These are phyloP conservation scores for Venturia nashicola DNA, from an alignment of 2,329 filamentous ascomycete species.

Conservation along the genomic window DNA sequence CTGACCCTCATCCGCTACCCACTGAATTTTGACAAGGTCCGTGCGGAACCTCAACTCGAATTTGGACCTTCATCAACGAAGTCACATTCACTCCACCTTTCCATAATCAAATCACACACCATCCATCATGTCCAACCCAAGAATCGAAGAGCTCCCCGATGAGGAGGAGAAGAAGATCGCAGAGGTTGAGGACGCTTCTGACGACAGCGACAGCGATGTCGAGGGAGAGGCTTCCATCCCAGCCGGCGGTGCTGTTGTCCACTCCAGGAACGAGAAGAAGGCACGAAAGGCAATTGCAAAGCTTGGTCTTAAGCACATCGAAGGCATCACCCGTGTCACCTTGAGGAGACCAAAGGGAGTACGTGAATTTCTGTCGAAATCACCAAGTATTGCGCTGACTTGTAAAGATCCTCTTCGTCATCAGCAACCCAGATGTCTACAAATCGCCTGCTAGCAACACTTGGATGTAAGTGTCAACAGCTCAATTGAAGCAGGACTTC, in stretches of 20 bases:
- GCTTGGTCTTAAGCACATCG: conserved; percentile 90
- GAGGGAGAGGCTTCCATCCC: conserved; percentile 60
- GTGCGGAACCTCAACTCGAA: neutral
- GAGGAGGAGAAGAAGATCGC: conserved; percentile 67
- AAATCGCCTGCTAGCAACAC: conserved; percentile 99
- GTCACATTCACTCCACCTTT: neutral
- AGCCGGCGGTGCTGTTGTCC: conserved; percentile 77
- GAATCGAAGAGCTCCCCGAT: conserved; percentile 94
- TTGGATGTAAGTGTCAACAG: conserved; percentile 67
- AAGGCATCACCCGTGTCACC: conserved; percentile 96
- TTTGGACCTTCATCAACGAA: neutral
- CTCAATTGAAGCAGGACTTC: neutral
- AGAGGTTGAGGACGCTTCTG: conserved; percentile 60
- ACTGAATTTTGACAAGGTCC: neutral
- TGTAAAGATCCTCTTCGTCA: conserved; percentile 89
- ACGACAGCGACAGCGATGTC: conserved; percentile 62
- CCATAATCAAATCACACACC: conserved; percentile 15
- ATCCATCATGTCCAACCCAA: conserved; percentile 83
- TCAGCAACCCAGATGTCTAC: conserved; percentile 99
- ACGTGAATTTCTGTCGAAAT: conserved; percentile 35
- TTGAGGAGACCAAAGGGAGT: conserved; percentile 98
- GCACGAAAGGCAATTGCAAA: conserved; percentile 98
- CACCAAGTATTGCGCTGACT: conserved; percentile 9
- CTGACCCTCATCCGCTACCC: neutral
- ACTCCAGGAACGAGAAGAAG: conserved; percentile 99